phyloP scores from a whole-genome alignment of 208 protist genomes.

The Leishmania amazonensis region DNA sequence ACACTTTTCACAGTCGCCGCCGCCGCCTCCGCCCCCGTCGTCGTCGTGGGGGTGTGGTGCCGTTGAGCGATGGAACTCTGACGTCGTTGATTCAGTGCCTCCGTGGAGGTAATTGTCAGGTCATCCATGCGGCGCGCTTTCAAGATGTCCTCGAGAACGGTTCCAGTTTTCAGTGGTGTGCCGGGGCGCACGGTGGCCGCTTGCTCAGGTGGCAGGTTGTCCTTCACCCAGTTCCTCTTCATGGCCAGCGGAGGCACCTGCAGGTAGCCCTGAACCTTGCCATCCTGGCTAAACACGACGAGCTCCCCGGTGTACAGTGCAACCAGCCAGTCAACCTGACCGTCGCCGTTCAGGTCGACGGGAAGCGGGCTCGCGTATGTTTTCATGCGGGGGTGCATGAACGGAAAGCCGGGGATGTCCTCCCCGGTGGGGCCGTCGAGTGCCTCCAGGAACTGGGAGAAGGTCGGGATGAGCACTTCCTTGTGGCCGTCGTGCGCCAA shows the following conservation, averaged over 20 bases:
- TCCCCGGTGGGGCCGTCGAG: constrained; percentile 51
- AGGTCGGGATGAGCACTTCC: constrained; percentile 83
- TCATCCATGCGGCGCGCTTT: constrained; percentile 38
- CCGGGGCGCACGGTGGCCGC: constrained; percentile 26
- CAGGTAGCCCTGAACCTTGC: constrained; percentile 52
- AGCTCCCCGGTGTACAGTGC: constrained; percentile 88
- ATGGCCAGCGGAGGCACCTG: constrained; percentile 80
- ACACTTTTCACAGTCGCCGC: neutral
- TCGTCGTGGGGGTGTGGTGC: neutral
- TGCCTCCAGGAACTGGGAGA: constrained; percentile 76
- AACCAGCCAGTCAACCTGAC: constrained; percentile 82
- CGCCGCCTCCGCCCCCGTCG: too few relatives aligned
- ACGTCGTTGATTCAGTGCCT: constrained; percentile 7
- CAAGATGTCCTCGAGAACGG: constrained; percentile 33
- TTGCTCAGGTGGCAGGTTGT: constrained; percentile 11
- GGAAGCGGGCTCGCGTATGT: constrained; percentile 84
- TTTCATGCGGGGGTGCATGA: constrained; percentile 70
- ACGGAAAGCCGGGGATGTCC: constrained; percentile 83
- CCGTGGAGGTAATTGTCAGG: constrained; percentile 13
- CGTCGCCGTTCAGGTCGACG: constrained; percentile 86
- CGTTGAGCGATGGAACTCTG: neutral
- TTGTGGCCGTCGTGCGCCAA: constrained; percentile 78
- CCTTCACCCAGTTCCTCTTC: constrained; percentile 77
- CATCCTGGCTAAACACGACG: constrained; percentile 72
- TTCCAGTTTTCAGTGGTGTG: constrained; percentile 14